A percentile compares a stretch with the other conserved stretches of the same genome.
Evolutionary conservation across 176 grass and related monocot genomes (phyloP).

Genomic region (Rhynchospora pubera): DNA sequence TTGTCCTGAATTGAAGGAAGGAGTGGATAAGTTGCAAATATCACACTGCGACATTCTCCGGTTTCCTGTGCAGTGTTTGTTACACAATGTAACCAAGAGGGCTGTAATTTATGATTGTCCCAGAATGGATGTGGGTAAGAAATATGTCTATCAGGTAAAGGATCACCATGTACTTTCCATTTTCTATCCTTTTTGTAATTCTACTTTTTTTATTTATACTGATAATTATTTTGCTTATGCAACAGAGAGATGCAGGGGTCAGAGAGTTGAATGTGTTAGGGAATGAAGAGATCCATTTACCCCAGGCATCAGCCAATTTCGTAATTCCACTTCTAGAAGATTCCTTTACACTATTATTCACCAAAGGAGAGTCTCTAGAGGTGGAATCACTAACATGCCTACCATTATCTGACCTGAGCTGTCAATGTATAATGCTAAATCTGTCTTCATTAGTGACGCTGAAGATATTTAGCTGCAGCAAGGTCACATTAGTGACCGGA

Average conservation of each 20-base stretch:
- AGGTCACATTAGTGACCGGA: background rate
- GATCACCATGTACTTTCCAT: background rate
- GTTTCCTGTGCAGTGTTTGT: background rate
- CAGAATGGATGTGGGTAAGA: background rate
- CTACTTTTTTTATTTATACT: too few relatives aligned
- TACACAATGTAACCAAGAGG: background rate
- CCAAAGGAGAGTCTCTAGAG: background rate
- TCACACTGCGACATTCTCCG: background rate
- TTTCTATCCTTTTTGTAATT: background rate
- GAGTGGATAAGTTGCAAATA: background rate
- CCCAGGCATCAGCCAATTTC: background rate
- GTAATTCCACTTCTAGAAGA: background rate
- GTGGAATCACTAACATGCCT: too few relatives aligned
- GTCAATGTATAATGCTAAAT: background rate
- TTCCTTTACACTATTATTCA: background rate
- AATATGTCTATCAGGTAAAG: background rate
- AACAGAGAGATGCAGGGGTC: background rate
- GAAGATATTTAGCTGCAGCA: background rate
- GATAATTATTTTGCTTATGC: background rate
- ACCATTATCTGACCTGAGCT: too few relatives aligned
- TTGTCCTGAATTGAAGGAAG: background rate
- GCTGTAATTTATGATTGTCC: background rate
- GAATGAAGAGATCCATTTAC: background rate
- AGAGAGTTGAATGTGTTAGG: background rate
- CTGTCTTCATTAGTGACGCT: background rate